Evolutionary conservation across 1,284 basidiomycete genomes (phyloP).

Genomic region (Leucoagaricus sp.): DNA sequence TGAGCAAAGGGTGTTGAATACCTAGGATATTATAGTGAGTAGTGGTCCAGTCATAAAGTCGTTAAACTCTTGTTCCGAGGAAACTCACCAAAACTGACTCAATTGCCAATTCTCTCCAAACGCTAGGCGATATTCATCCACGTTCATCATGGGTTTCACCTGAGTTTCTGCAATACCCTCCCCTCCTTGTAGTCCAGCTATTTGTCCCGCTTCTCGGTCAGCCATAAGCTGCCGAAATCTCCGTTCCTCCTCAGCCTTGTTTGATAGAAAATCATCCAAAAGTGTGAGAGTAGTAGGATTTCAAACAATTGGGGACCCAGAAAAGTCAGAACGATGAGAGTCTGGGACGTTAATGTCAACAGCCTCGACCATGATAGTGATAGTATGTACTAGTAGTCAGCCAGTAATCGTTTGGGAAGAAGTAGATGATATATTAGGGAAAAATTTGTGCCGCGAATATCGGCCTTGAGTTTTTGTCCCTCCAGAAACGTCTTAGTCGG

Average conservation of each 20-base stretch:
- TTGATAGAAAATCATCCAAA: conserved; percentile 37
- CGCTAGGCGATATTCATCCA: conserved; percentile 41
- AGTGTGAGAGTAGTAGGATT: conserved; percentile 39
- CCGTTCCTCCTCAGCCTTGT: conserved; percentile 42
- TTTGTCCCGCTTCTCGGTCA: conserved; percentile 32
- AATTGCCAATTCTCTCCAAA: conserved; percentile 51
- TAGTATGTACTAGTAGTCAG: too few relatives aligned
- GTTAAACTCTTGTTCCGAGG: too few relatives aligned
- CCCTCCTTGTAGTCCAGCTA: conserved; percentile 31
- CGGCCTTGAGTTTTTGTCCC: background rate
- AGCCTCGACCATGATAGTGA: background rate
- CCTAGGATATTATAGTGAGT: too few relatives aligned
- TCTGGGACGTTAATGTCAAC: conserved; percentile 6
- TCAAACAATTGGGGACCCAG: conserved; percentile 38
- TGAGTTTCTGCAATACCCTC: conserved; percentile 18
- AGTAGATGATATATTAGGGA: too few relatives aligned
- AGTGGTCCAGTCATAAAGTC: too few relatives aligned
- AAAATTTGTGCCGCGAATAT: too few relatives aligned
- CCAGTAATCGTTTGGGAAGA: too few relatives aligned
- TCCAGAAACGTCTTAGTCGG: too few relatives aligned
- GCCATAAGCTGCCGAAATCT: conserved; percentile 39
- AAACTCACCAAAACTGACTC: conserved; percentile 48
- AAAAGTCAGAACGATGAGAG: conserved; percentile 25
- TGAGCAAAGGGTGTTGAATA: conserved; percentile 41
- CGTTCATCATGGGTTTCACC: conserved; percentile 39